phyloP scores from a whole-genome alignment of 1,284 basidiomycete species.

The Cronartium ribicola region DNA sequence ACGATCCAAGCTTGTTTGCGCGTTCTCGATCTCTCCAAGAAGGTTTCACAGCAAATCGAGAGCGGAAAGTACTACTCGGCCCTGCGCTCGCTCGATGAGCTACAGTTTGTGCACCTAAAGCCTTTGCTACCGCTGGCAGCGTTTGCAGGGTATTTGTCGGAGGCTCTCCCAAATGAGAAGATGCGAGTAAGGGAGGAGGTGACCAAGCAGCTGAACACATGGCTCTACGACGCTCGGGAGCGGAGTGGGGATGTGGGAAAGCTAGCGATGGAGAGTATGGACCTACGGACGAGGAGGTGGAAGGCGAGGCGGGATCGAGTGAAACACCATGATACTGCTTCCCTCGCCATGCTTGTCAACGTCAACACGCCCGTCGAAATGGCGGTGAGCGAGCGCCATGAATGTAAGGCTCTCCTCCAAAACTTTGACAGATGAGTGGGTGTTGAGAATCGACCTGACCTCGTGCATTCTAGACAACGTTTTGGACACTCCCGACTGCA shows the following conservation, averaged over 20 bases:
- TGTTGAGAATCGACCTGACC: neutral
- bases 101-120: slow-evolving; percentile 82
- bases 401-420: slow-evolving; percentile 62
- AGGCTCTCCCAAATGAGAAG: slow-evolving; percentile 83
- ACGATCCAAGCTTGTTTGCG: slow-evolving; percentile 85
- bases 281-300: slow-evolving; percentile 77
- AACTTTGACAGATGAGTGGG: too few relatives aligned
- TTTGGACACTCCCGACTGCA: slow-evolving; percentile 79
- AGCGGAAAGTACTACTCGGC: slow-evolving; percentile 95
- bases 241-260: slow-evolving; percentile 78
- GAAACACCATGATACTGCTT: slow-evolving; percentile 57
- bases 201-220: slow-evolving; percentile 90
- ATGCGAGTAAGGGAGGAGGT: slow-evolving; percentile 86
- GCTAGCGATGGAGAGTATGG: slow-evolving; percentile 87
- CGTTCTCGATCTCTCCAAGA: slow-evolving; percentile 88
- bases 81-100: slow-evolving; percentile 84
- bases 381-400: slow-evolving; percentile 87
- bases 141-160: slow-evolving; percentile 84
- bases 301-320: slow-evolving; percentile 72
- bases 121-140: slow-evolving; percentile 80
- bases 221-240: slow-evolving; percentile 92
- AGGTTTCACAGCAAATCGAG: slow-evolving; percentile 85
- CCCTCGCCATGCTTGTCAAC: slow-evolving; percentile 62
- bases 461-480: slow-evolving; percentile 65
- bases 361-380: slow-evolving; percentile 93